phyloP scores from a whole-genome alignment of 257 asterid genomes.

The Lithospermum erythrorhizon region DNA sequence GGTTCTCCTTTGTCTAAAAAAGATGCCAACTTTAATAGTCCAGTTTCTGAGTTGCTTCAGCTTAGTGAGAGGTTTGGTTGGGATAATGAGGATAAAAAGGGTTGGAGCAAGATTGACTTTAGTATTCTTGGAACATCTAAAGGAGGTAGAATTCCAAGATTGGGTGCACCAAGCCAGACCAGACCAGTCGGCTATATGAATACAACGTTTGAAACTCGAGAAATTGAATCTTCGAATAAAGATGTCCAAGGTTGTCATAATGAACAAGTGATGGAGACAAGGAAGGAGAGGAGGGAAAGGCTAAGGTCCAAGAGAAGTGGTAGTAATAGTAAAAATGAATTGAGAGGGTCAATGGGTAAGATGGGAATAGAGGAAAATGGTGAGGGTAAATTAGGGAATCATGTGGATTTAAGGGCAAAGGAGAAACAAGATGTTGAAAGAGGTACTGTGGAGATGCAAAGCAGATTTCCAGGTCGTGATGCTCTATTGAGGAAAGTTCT shows the following conservation, averaged over 20 bases:
- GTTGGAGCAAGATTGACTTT: slow-evolving; percentile 65
- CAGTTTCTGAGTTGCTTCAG: slow-evolving; percentile 50
- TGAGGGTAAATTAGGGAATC: slow-evolving; percentile 8
- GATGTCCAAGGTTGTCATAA: background rate
- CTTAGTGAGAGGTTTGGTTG: slow-evolving; percentile 65
- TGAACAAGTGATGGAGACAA: slow-evolving; percentile 7
- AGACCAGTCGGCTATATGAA: background rate
- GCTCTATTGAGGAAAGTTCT: slow-evolving; percentile 30
- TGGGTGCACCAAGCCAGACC: background rate
- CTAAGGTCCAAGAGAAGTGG: slow-evolving; percentile 18
- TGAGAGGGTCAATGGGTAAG: slow-evolving; percentile 1
- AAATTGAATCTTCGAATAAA: background rate
- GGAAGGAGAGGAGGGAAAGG: slow-evolving; percentile 48
- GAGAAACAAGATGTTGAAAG: slow-evolving; percentile 4
- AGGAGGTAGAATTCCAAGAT: slow-evolving; percentile 70
- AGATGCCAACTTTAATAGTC: slow-evolving; percentile 8
- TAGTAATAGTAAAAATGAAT: background rate
- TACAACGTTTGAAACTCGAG: background rate
- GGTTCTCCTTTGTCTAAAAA: slow-evolving; percentile 3
- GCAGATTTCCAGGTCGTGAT: slow-evolving; percentile 63
- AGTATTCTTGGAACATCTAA: slow-evolving; percentile 60
- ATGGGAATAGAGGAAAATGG: slow-evolving; percentile 1
- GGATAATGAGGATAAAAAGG: slow-evolving; percentile 62
- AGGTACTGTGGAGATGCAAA: slow-evolving; percentile 2
- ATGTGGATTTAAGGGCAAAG: background rate